Percentiles rank a stretch among this genome's conserved stretches.
phyloP scores from a whole-genome alignment of 805 yeast genomes.

The Candida sonorensis region DNA sequence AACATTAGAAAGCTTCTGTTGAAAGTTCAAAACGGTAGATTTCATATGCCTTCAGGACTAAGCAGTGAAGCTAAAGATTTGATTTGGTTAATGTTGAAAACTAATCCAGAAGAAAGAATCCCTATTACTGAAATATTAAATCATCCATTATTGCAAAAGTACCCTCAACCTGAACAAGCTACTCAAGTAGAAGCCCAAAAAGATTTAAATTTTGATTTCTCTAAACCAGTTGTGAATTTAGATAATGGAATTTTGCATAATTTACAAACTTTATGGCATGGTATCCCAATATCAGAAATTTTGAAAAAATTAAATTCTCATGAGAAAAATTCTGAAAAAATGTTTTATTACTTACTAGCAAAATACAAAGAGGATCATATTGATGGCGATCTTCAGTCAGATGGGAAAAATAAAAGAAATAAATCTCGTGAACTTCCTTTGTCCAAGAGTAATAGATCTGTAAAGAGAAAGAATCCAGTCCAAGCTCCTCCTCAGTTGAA shows the following conservation, averaged over 20 bases:
- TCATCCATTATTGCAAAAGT: slow-evolving; percentile 49
- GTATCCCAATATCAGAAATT: slow-evolving; percentile 33
- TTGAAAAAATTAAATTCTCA: slow-evolving; percentile 20
- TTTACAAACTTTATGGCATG: slow-evolving; percentile 52
- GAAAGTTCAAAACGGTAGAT: slow-evolving; percentile 72
- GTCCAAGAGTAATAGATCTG: too few relatives aligned
- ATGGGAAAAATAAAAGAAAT: slow-evolving; percentile 11
- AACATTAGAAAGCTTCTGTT: slow-evolving; percentile 62
- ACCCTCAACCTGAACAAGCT: slow-evolving; percentile 43
- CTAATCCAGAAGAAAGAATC: slow-evolving; percentile 66
- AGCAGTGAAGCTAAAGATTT: slow-evolving; percentile 63
- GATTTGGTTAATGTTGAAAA: slow-evolving; percentile 56
- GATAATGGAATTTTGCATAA: slow-evolving; percentile 47
- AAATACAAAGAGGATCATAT: slow-evolving; percentile 27
- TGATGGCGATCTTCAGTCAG: slow-evolving; percentile 9
- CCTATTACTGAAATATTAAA: slow-evolving; percentile 56
- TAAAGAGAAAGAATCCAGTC: not conserved
- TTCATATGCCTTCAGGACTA: slow-evolving; percentile 62
- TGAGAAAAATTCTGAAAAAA: slow-evolving; percentile 27
- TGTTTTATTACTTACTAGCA: slow-evolving; percentile 29
- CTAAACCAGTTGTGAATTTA: slow-evolving; percentile 25
- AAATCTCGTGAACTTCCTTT: slow-evolving; percentile 4
- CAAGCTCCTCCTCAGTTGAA: slow-evolving; percentile 2
- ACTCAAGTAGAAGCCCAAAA: slow-evolving; percentile 15
- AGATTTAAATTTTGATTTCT: slow-evolving; percentile 19